Conservation (phyloP, 2,329 filamentous ascomycete species). For the Aspergillus udagawae region DNA sequence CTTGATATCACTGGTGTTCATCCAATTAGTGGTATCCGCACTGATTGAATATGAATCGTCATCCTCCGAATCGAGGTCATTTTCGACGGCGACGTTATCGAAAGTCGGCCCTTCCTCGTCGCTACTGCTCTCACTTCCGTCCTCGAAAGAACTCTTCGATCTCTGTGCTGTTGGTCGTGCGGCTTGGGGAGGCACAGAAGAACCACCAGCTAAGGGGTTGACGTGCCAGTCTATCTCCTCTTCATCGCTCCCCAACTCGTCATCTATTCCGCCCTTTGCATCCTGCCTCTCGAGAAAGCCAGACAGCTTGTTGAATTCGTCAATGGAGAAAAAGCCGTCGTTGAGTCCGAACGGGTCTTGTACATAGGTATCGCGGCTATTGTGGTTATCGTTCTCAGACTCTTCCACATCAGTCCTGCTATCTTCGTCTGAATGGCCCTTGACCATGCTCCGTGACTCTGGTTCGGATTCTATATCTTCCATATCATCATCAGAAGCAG, state of each 20-base stretch:
- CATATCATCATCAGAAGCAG: slow-evolving; percentile 2
- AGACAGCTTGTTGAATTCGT: slow-evolving; percentile 93
- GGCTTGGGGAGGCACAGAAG: not conserved
- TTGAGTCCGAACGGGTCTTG: slow-evolving; percentile 82
- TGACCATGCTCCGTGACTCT: slow-evolving; percentile 7
- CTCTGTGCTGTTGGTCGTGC: slow-evolving; percentile 7
- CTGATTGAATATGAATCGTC: slow-evolving; percentile 53
- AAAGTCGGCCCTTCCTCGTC: slow-evolving; percentile 79
- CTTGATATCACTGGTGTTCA: slow-evolving; percentile 82
- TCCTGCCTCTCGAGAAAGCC: slow-evolving; percentile 88
- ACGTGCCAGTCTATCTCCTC: slow-evolving; percentile 81
- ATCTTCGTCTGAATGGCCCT: slow-evolving; percentile 4
- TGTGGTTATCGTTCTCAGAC: slow-evolving; percentile 24
- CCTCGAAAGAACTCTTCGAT: slow-evolving; percentile 39
- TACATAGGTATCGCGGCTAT: slow-evolving; percentile 52
- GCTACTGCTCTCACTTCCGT: slow-evolving; percentile 50
- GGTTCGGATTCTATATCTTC: slow-evolving; percentile 7
- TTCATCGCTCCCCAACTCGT: slow-evolving; percentile 72
- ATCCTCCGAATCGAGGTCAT: slow-evolving; percentile 59
- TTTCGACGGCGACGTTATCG: slow-evolving; percentile 70
- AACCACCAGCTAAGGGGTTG: slow-evolving; percentile 59
- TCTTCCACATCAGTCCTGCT: slow-evolving; percentile 21
- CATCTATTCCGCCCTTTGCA: slow-evolving; percentile 68
- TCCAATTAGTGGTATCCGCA: slow-evolving; percentile 55
- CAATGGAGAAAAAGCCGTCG: slow-evolving; percentile 96